phyloP scores from a whole-genome alignment of 2,329 filamentous ascomycete genomes.

The Acephala macrosclerotiorum region DNA sequence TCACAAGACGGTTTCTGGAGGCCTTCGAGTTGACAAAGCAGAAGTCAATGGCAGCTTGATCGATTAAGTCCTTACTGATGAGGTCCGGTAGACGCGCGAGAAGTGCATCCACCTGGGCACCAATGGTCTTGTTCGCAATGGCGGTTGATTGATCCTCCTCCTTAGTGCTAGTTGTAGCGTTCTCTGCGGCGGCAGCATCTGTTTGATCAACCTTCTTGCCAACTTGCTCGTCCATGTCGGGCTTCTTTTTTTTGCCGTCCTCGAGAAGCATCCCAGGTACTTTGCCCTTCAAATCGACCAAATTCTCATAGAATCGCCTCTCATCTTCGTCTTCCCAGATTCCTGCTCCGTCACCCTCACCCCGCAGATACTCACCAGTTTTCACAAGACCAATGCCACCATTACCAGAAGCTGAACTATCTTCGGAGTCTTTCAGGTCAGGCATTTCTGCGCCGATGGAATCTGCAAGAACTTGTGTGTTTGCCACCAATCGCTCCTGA shows the following conservation, averaged over 20 bases:
- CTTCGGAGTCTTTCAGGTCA: slow-evolving; percentile 84
- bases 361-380: slow-evolving; percentile 89
- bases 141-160: slow-evolving; percentile 88
- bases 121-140: slow-evolving; percentile 97
- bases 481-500: slow-evolving; percentile 88
- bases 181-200: slow-evolving; percentile 49
- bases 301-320: slow-evolving; percentile 95
- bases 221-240: slow-evolving; percentile 80
- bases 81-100: slow-evolving; percentile 89
- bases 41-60: slow-evolving; percentile 93
- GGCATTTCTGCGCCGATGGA: slow-evolving; percentile 92
- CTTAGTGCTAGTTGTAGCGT: slow-evolving; percentile 55
- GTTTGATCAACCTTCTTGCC: slow-evolving; percentile 76
- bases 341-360: slow-evolving; percentile 87
- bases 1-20: slow-evolving; percentile 91
- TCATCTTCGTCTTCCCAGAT: slow-evolving; percentile 99
- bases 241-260: slow-evolving; percentile 93
- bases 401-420: slow-evolving; percentile 68
- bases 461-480: slow-evolving; percentile 91
- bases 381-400: slow-evolving; percentile 93
- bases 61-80: slow-evolving; percentile 88
- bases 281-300: slow-evolving; percentile 94
- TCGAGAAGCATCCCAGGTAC: slow-evolving; percentile 94
- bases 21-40: slow-evolving; percentile 99
- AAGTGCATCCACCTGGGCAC: slow-evolving; percentile 93